phyloP scores from a whole-genome alignment of 2,329 filamentous ascomycete genomes.

The Paracamarosporium sp. region DNA sequence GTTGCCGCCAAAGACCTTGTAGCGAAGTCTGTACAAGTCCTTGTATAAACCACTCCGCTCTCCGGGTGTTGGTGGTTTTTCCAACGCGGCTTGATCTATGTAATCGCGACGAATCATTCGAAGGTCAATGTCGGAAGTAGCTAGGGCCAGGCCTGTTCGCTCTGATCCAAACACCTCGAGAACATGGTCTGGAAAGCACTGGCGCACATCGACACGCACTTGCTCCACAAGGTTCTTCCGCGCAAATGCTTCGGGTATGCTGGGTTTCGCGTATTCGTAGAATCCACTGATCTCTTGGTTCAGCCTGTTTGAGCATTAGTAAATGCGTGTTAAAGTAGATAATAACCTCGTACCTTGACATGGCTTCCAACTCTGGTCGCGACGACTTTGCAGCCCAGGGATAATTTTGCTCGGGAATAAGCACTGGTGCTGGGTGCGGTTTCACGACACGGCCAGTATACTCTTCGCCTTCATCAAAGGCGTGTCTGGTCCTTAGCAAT shows the following conservation, averaged over 20 bases:
- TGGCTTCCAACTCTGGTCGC: not conserved
- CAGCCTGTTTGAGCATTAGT: slow-evolving; percentile 22
- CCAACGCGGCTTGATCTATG: slow-evolving; percentile 5
- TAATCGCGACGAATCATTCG: slow-evolving; percentile 34
- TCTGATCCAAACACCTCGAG: slow-evolving; percentile 62
- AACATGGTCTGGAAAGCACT: slow-evolving; percentile 26
- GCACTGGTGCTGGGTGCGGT: slow-evolving; percentile 9
- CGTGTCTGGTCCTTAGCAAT: slow-evolving; percentile 11
- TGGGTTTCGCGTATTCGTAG: slow-evolving; percentile 45
- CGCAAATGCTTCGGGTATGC: slow-evolving; percentile 49
- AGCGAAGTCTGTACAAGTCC: slow-evolving; percentile 11
- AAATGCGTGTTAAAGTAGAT: not conserved
- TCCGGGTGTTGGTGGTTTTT: slow-evolving; percentile 20
- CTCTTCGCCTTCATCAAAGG: slow-evolving; percentile 17
- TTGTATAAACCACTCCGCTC: slow-evolving; percentile 12
- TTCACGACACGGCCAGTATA: slow-evolving; percentile 26
- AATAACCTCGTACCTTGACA: slow-evolving; percentile 18
- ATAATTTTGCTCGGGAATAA: slow-evolving; percentile 14
- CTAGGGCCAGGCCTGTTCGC: slow-evolving; percentile 58
- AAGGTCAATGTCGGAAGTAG: slow-evolving; percentile 63
- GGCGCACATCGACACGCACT: slow-evolving; percentile 23
- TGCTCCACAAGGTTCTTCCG: slow-evolving; percentile 43
- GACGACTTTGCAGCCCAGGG: slow-evolving; percentile 24
- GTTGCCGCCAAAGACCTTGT: not conserved
- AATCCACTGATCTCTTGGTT: slow-evolving; percentile 34